Base-by-base conservation (phyloP, 768 basidiomycete species). In the Dioszegia crocea region DNA sequence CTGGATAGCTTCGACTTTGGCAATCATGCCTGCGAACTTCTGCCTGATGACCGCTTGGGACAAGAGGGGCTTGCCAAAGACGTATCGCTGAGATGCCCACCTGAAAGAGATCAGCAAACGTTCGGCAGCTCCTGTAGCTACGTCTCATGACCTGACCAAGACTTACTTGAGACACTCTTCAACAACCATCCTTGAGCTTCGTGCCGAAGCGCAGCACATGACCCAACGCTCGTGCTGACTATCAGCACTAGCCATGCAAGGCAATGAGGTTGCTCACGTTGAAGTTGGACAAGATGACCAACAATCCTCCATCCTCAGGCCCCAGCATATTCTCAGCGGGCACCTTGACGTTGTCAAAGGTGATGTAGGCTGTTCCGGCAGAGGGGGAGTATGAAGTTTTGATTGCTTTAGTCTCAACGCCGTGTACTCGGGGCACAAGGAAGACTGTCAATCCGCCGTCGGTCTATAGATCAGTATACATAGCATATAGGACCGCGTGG, bases 1-100 rank as follows among this genome's bases (percentile, higher is more conserved):
- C 69, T 92, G 91, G 10, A 83, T 83, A 26, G 85, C 83, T 74
- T 93, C 91, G 29, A 86, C 81, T 36, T 88, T 85, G 29, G 88
- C 83, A 55, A 96, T 91, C 90, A 98, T 98, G 5, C 72, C 80
- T 2, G 91, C 91, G 46, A 98, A 78, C 80, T 92, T 96, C 43
- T 84, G 79, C 21, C 93, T 85, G 67, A 98, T 88, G 59, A 97
- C 88, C 0, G 92, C 84, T 71, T 91, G 88, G 2, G 87, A 83
- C 40, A 79, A 68, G 19, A 94, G 79, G 4, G 77, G 89, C 76
- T 88, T 92, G 50, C 92, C 93, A 67, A 94, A 94, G 9, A 90
- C 92, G 68, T 89, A 87, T 40, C 93, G 85, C 74, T 96, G 91
- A 52, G 82, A 83, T 2, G 85, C 81, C 93, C 93, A 97, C 70